phyloP scores from a whole-genome alignment of 73 alveolate species.

The Paramecium bursaria region DNA sequence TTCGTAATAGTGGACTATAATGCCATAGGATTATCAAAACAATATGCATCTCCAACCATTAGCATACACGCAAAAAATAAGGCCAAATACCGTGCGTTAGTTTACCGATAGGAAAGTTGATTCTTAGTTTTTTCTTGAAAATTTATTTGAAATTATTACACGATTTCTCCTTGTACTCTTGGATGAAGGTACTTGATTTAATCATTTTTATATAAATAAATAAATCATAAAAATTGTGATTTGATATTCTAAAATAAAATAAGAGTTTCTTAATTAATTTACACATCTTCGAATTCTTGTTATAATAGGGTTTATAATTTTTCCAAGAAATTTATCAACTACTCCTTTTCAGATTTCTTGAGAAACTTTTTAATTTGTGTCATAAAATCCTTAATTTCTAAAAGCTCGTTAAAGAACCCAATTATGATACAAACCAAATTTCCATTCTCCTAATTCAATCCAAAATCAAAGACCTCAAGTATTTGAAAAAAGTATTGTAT shows the following conservation, averaged over 20 bases:
- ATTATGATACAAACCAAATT: not conserved
- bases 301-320: not conserved
- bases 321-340: not conserved
- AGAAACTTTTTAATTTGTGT: constrained; percentile 2
- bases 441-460: not conserved
- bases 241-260: no score
- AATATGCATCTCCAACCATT: constrained; percentile 69
- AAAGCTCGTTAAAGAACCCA: constrained; percentile 3
- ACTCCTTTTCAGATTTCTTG: not conserved
- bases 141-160: no score
- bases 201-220: no score
- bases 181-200: no score
- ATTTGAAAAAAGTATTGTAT: constrained; percentile 31
- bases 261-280: no score
- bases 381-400: constrained; percentile 30
- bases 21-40: constrained; percentile 75
- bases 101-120: constrained; percentile 42
- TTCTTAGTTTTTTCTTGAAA: no score
- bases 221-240: no score
- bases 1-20: constrained; percentile 66
- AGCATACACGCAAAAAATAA: constrained; percentile 73
- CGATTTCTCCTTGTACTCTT: no score
- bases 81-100: constrained; percentile 63
- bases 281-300: no score
- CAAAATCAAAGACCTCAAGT: constrained; percentile 17